phyloP scores from a whole-genome alignment of 2,329 filamentous ascomycete species.

The Cryphonectria japonica region DNA sequence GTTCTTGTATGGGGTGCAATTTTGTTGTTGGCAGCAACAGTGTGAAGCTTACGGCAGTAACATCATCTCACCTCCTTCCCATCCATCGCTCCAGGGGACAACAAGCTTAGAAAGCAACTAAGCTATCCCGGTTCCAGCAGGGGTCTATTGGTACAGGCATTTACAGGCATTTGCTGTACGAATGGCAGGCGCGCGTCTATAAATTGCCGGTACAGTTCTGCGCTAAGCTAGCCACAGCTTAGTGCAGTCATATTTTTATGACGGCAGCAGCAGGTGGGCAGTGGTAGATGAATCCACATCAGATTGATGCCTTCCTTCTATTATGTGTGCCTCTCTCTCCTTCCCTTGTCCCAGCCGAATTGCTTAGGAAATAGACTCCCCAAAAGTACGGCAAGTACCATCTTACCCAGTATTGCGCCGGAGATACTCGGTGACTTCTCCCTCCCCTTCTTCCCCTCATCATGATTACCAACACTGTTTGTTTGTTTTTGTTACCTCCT shows the following conservation, averaged over 20 bases:
- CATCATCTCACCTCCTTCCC: not conserved
- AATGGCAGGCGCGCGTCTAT: slow-evolving; percentile 29
- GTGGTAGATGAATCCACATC: not conserved
- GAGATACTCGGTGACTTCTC: not conserved
- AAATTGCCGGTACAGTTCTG: slow-evolving; percentile 8
- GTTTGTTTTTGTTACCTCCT: not conserved
- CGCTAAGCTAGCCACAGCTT: not conserved
- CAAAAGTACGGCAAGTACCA: not conserved
- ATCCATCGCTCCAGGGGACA: not conserved
- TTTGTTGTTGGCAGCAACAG: not conserved
- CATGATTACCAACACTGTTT: not conserved
- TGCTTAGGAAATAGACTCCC: not conserved
- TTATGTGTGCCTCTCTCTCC: not conserved
- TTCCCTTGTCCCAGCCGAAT: not conserved
- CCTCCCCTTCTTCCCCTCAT: not conserved
- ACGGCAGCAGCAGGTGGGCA: not conserved
- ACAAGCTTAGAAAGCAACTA: slow-evolving; percentile 4
- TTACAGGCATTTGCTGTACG: not conserved
- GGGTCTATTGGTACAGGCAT: not conserved
- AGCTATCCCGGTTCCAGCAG: not conserved
- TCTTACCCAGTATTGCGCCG: not conserved
- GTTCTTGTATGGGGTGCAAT: not conserved
- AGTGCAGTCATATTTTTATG: slow-evolving; percentile 8
- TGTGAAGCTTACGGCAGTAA: not conserved
- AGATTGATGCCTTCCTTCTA: not conserved